Conservation (phyloP, 176 grass and related monocot genomes). For the Phoenix roebelenii region DNA sequence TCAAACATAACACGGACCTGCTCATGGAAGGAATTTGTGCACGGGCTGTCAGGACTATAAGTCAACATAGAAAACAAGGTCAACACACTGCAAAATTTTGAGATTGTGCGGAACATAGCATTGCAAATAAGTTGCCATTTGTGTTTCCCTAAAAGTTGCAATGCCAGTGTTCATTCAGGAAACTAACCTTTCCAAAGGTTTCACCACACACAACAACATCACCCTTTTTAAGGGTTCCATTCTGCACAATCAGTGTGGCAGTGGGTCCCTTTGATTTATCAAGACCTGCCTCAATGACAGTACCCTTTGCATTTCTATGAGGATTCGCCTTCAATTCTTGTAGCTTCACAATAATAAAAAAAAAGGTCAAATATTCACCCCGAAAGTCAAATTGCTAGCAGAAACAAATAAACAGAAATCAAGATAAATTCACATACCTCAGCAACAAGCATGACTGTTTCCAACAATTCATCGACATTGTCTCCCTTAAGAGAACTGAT, state of each 20-base stretch:
- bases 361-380: not conserved
- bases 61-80: too few species aligned
- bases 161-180: not conserved
- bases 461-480: constrained; percentile 83
- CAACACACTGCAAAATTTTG: too few species aligned
- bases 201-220: constrained; percentile 89
- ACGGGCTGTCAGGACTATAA: too few species aligned
- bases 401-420: constrained; percentile 24
- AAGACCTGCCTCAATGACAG: constrained; percentile 84
- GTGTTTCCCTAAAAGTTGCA: too few species aligned
- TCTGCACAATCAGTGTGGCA: constrained; percentile 80
- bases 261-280: constrained; percentile 90
- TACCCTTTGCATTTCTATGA: constrained; percentile 86
- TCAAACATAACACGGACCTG: constrained; percentile 98
- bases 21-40: constrained; percentile 5
- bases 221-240: constrained; percentile 84
- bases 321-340: constrained; percentile 99
- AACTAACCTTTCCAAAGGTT: constrained; percentile 87
- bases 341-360: constrained; percentile 34
- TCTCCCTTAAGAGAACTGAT: constrained; percentile 95
- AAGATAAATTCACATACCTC: constrained; percentile 43
- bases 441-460: constrained; percentile 88
- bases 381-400: not conserved
- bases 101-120: too few species aligned
- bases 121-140: too few species aligned